Percentiles rank a stretch among this genome's conserved stretches.
These are phyloP conservation scores for Pleurotus djamor DNA, from an alignment of 768 basidiomycete genomes.

Conservation along the genomic window DNA sequence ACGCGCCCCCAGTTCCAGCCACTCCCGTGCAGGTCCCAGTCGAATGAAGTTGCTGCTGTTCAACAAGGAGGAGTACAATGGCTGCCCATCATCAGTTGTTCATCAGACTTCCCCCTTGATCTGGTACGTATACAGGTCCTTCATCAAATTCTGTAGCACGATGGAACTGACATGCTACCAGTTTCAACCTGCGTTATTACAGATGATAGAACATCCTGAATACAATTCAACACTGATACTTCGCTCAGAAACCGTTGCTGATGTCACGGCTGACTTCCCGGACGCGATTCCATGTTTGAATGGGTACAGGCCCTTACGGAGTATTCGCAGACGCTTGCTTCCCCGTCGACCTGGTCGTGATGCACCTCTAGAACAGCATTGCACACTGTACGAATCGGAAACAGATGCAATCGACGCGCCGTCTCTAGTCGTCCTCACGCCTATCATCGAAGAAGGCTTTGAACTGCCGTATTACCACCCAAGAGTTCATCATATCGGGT, in stretches of 20 bases:
- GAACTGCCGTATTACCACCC: slow-evolving; percentile 91
- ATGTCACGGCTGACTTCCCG: slow-evolving; percentile 32
- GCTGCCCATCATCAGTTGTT: slow-evolving; percentile 38
- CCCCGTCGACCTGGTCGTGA: slow-evolving; percentile 82
- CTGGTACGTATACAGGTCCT: slow-evolving; percentile 28
- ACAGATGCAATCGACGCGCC: slow-evolving; percentile 18
- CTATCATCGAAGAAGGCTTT: slow-evolving; percentile 41
- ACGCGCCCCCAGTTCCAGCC: no score
- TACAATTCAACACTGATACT: slow-evolving; percentile 91
- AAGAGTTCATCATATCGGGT: slow-evolving; percentile 73
- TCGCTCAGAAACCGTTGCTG: slow-evolving; percentile 67
- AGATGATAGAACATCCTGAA: slow-evolving; percentile 86
- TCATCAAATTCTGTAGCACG: background rate
- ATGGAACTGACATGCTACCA: slow-evolving; percentile 20
- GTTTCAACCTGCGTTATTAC: slow-evolving; percentile 73
- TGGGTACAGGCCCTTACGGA: slow-evolving; percentile 37
- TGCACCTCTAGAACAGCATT: slow-evolving; percentile 69
- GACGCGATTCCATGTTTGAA: slow-evolving; percentile 31
- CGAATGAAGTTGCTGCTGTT: no score
- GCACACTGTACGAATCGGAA: slow-evolving; percentile 60
- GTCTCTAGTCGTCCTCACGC: slow-evolving; percentile 54
- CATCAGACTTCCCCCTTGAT: slow-evolving; percentile 37
- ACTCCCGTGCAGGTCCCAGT: no score
- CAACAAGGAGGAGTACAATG: slow-evolving; percentile 7
- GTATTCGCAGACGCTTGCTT: slow-evolving; percentile 66